Evolutionary conservation across 1,284 basidiomycete genomes (phyloP), one percentile per base, ranked within the genome.

Genomic region (Ceratorhiza oryzae-sativae): DNA sequence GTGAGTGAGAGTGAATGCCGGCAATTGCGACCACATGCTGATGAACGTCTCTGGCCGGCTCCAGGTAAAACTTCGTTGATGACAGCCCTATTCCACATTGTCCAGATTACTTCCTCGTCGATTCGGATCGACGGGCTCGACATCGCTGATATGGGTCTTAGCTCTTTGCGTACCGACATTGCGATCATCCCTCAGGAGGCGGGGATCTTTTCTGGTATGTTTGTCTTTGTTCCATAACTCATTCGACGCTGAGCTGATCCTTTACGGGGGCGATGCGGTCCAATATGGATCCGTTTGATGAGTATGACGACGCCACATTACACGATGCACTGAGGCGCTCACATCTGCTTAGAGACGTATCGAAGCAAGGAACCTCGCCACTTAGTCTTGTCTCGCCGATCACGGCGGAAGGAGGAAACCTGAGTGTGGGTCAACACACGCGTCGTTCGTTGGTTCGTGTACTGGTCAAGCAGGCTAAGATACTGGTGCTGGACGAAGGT

Each of bases 371-470:
- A 10, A 27, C 56, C n/a, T 58, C 61, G 9, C 75, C 83, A 48
- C 84, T 88, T 73, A 84, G 82, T 6, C 80, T 90, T 41, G 86
- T 90, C 76, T 85, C 85, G 34, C 77, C 82, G 12, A 82, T 91
- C 45, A 88, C 90, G 70, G 83, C 86, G n/a, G 88, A 90, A 75
- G 90, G 89, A 5, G 80, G 81, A 2, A 91, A 91, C 75, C 77
- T 91, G 49, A 87, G 84, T 59, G 87, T 89, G 32, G 87, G 89
- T 46, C 84, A 92, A 79, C 81, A 89, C 25, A 87, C 86, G 10
- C 80, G 92, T 49, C 83, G 92, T 34, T 89, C 87, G 71, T 83
- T 92, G 41, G 90, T 90, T n/a, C 82, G 90, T 56, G 91, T 88
- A 1, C 80, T 90, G 32, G 87, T 90, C 15, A 86, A 85, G 77